Conservation (phyloP, 1,284 basidiomycete genomes). For the Agroathelia rolfsii region DNA sequence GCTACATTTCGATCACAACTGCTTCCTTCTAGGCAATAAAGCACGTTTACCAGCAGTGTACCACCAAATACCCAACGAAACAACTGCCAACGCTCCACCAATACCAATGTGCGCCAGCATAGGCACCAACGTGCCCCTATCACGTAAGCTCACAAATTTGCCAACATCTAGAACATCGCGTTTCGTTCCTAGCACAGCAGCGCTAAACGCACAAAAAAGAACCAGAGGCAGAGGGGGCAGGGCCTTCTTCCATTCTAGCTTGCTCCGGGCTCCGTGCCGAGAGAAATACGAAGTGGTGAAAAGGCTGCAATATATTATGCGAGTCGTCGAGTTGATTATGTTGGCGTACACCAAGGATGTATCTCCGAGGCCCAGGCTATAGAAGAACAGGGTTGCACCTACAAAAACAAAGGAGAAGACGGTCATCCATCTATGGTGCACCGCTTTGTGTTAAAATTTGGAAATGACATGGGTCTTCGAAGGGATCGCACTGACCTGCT, state of each 20-base stretch:
- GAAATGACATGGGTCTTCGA: conserved; percentile 5
- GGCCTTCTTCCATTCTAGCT: conserved; percentile 17
- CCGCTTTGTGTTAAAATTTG: conserved; percentile 4
- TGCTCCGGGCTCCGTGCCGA: conserved; percentile 14
- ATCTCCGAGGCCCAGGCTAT: conserved; percentile 47
- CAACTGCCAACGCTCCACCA: too few species aligned
- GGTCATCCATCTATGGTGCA: conserved; percentile 53
- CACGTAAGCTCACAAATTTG: too few species aligned
- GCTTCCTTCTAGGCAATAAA: too few species aligned
- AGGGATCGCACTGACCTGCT: conserved; percentile 34
- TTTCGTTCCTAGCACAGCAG: too few species aligned
- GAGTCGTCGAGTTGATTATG: conserved; percentile 48
- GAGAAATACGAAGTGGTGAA: conserved; percentile 30
- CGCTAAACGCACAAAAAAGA: too few species aligned
- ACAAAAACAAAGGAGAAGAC: conserved; percentile 57
- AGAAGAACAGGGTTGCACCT: conserved; percentile 38
- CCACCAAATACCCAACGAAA: too few species aligned
- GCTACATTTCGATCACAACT: too few species aligned
- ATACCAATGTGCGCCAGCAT: too few species aligned
- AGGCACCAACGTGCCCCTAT: too few species aligned
- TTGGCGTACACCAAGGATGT: conserved; percentile 70
- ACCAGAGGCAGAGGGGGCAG: too few species aligned
- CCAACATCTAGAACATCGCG: too few species aligned
- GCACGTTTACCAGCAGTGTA: too few species aligned
- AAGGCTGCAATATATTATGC: conserved; percentile 42